Percentiles rank a stretch among this genome's conserved stretches.
Evolutionary conservation across 139 green algal species (phyloP).

Genomic region (Tetraselmis chui): DNA sequence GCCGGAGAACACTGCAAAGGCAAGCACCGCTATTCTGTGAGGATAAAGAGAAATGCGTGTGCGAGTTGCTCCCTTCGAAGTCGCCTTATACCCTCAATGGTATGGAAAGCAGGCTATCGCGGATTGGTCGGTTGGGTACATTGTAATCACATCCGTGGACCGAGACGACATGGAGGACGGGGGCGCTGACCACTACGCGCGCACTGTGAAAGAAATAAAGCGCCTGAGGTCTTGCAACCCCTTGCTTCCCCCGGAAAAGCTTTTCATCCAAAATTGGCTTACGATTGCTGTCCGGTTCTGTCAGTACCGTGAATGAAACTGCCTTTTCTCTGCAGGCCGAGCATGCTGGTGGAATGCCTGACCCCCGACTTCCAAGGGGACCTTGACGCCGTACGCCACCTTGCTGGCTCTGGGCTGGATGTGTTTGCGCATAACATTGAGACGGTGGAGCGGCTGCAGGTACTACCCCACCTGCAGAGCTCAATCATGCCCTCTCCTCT

Average conservation of each 20-base stretch:
- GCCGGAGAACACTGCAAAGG: slow-evolving; percentile 62
- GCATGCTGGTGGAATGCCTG: slow-evolving; percentile 87
- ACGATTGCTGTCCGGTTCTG: no score
- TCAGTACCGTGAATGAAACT: neutral
- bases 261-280: no score
- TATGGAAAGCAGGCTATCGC: slow-evolving; percentile 49
- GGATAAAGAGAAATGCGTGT: no score
- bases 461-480: neutral
- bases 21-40: no score
- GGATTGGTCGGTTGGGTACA: slow-evolving; percentile 78
- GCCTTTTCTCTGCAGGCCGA: slow-evolving; percentile 29
- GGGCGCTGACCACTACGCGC: slow-evolving; percentile 77
- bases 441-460: slow-evolving; percentile 83
- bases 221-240: slow-evolving; percentile 16
- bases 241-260: no score
- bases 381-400: slow-evolving; percentile 50
- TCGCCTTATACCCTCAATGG: no score
- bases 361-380: slow-evolving; percentile 89
- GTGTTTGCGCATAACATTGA: slow-evolving; percentile 99
- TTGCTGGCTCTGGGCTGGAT: slow-evolving; percentile 81
- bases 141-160: slow-evolving; percentile 86
- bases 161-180: slow-evolving; percentile 87
- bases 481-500: no score
- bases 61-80: no score
- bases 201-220: slow-evolving; percentile 56